Evolutionary conservation across 106 monocot species (phyloP), one percentile per base, ranked within the genome.

Genomic region (Chionographis japonica): DNA sequence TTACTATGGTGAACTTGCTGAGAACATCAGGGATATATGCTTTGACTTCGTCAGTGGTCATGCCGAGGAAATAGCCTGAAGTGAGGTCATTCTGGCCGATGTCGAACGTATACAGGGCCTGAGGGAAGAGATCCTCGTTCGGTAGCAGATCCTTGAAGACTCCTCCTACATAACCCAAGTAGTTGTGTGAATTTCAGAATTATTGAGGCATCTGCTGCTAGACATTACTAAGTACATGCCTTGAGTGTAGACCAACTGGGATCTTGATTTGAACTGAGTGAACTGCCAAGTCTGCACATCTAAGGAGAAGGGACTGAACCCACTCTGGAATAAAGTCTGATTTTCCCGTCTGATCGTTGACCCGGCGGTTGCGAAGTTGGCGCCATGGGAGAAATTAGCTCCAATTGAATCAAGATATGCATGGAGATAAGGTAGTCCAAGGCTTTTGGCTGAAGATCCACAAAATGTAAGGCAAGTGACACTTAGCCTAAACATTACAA

Each of bases 231-330:
- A 43, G 3, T n/a, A 14, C 70, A 65, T 60, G 58, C 82, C 82
- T 65, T 68, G 63, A 20, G 57, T 14, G 37, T 60, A 62, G 19
- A 60, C 79, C 6, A 56, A 38, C 37, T 80, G 77, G 9, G 86
- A 88, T 64, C 91, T 71, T 3, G 75, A 72, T 40, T 84, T 86
- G 79, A 95, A 91, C 70, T 95, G 83, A 3, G 78, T 58, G 60
- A 95, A 95, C 72, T 95, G 83, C 88, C 81, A 77, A 8, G 71
- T 58, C 74, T 91, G 88, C 17, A 95, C 86, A 46, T 86, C 86
- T 14, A 95, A 66, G 18, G 86, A 91, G 81, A 95, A 86, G 37
- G 95, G 95, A 35, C 95, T 95, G 79, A 68, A 95, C 0, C 95
- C 95, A 17, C 75, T 73, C 67, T 86, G 86, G 54, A 78, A 91